Conservation (phyloP, 495 filamentous ascomycete genomes). For the Penicillium subrubescens region DNA sequence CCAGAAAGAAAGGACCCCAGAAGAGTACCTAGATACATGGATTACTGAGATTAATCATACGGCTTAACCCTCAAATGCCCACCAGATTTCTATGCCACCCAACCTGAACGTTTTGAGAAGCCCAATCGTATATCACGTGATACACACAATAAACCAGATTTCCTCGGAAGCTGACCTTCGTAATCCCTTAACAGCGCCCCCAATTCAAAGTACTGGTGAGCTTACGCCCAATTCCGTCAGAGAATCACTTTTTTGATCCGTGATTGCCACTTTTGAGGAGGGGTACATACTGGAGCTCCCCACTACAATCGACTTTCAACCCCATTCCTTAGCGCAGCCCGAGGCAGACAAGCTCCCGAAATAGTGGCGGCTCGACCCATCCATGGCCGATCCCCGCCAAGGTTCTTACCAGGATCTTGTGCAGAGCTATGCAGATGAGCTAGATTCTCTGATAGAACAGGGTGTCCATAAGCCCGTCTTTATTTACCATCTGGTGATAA, state of each 20-base stretch:
- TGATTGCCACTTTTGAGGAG: neutral
- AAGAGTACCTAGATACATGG: too few species aligned
- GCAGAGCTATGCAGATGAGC: constrained; percentile 17
- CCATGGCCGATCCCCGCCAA: constrained; percentile 28
- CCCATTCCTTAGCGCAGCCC: constrained; percentile 12
- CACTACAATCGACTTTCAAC: neutral
- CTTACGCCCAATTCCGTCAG: neutral
- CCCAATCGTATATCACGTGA: neutral
- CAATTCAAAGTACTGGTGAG: neutral
- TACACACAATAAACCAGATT: neutral
- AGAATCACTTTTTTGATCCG: too few species aligned
- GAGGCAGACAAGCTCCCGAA: constrained; percentile 10
- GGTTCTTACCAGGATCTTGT: constrained; percentile 25
- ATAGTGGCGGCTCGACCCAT: constrained; percentile 26
- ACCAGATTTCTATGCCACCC: neutral
- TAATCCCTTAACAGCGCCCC: neutral
- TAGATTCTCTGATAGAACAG: constrained; percentile 31
- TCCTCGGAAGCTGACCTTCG: constrained; percentile 1
- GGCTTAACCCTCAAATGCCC: neutral
- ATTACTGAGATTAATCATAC: neutral
- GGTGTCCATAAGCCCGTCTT: constrained; percentile 42
- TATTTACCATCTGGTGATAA: constrained; percentile 38
- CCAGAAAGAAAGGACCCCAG: too few species aligned
- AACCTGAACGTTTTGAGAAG: neutral
- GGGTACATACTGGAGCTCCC: neutral